phyloP scores from a whole-genome alignment of 345 rosid genomes.

The Rubroshorea leprosula region DNA sequence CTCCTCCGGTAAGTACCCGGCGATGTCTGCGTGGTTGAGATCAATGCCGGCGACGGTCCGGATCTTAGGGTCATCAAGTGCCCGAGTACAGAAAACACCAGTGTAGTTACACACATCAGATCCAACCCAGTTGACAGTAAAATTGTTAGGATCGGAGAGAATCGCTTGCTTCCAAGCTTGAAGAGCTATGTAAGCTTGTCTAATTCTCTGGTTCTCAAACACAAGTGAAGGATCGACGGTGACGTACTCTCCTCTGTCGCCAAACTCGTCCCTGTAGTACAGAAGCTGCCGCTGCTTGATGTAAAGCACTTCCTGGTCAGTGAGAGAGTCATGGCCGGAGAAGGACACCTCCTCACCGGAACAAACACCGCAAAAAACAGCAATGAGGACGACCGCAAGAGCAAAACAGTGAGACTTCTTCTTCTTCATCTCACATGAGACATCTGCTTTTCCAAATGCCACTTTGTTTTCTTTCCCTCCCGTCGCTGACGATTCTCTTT shows the following conservation, averaged over 20 bases:
- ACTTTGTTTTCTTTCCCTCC: constrained; percentile 2
- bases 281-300: constrained; percentile 85
- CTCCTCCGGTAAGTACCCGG: constrained; percentile 76
- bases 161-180: constrained; percentile 90
- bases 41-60: constrained; percentile 81
- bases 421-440: constrained; percentile 80
- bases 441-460: constrained; percentile 42
- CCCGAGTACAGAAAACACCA: constrained; percentile 55
- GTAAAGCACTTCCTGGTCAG: constrained; percentile 48
- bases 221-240: constrained; percentile 63
- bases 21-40: constrained; percentile 81
- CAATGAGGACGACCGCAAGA: constrained; percentile 20
- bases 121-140: constrained; percentile 62
- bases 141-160: constrained; percentile 68
- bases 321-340: constrained; percentile 47
- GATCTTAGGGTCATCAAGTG: constrained; percentile 50
- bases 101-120: constrained; percentile 58
- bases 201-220: constrained; percentile 55
- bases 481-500: background rate
- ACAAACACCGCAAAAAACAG: constrained; percentile 20
- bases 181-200: constrained; percentile 67
- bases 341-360: constrained; percentile 22
- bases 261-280: constrained; percentile 78
- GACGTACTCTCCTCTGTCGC: constrained; percentile 76
- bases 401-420: constrained; percentile 16